Percentiles rank a stretch among this genome's conserved stretches.
phyloP scores from a whole-genome alignment of 2,329 filamentous ascomycete species.

The Hymenoscyphus fraxineus region DNA sequence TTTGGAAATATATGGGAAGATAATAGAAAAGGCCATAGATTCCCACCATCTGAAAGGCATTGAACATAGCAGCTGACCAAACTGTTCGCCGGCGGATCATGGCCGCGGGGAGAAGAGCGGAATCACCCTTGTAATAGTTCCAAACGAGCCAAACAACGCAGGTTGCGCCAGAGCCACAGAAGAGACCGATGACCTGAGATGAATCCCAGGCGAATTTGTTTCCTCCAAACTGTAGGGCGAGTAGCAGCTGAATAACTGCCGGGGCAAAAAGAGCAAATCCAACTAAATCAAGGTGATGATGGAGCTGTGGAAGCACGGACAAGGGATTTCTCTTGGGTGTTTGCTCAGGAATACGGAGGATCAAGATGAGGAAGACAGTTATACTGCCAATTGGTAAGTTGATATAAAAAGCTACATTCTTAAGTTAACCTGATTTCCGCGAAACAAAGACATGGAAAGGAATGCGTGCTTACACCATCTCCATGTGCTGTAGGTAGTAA shows the following conservation, averaged over 20 bases:
- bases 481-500: conserved; percentile 15
- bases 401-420: conserved; percentile 35
- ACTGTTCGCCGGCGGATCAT: conserved; percentile 25
- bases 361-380: conserved; percentile 34
- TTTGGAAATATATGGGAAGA: conserved; percentile 34
- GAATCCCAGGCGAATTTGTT: conserved; percentile 32
- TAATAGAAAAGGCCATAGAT: conserved; percentile 38
- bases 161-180: conserved; percentile 24
- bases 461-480: conserved; percentile 14
- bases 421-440: too few species aligned
- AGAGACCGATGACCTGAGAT: conserved; percentile 28
- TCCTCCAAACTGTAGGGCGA: conserved; percentile 37
- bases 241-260: conserved; percentile 33
- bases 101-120: conserved; percentile 29
- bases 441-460: too few species aligned
- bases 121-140: conserved; percentile 29
- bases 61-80: conserved; percentile 4
- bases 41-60: conserved; percentile 15
- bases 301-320: background rate
- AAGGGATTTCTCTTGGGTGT: background rate
- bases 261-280: conserved; percentile 35
- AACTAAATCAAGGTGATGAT: conserved; percentile 31
- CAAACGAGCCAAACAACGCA: conserved; percentile 27
- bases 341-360: conserved; percentile 35
- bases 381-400: conserved; percentile 39